Percentiles rank a stretch among this genome's conserved stretches.
Evolutionary conservation across 2,329 filamentous ascomycete genomes (phyloP).

Genomic region (Sporothrix mexicana): DNA sequence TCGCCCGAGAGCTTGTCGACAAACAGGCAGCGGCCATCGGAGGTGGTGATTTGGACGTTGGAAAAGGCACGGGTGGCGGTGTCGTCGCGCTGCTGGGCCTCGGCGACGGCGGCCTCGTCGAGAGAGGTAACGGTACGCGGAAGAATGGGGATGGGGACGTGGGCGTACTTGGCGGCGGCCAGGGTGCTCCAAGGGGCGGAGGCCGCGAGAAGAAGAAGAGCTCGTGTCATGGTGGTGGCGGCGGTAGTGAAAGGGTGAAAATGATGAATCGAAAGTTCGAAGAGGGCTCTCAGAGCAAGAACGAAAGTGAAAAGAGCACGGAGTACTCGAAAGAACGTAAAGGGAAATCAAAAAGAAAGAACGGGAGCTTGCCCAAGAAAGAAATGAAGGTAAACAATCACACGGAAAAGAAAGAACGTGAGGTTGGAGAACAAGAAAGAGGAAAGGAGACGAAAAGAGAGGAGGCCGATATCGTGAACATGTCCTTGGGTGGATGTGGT

Average conservation of each 20-base stretch:
- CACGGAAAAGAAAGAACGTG: slow-evolving; percentile 35
- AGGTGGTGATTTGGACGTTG: slow-evolving; percentile 52
- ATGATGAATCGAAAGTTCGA: too few relatives aligned
- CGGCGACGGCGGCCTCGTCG: slow-evolving; percentile 51
- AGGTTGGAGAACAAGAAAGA: slow-evolving; percentile 33
- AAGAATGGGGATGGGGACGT: slow-evolving; percentile 33
- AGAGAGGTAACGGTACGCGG: slow-evolving; percentile 50
- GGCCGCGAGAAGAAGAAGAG: slow-evolving; percentile 26
- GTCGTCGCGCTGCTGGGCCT: slow-evolving; percentile 54
- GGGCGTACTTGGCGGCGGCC: slow-evolving; percentile 38
- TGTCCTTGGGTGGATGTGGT: background rate
- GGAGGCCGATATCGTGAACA: background rate
- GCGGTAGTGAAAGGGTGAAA: background rate
- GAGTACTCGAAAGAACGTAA: slow-evolving; percentile 6
- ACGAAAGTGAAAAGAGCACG: slow-evolving; percentile 32
- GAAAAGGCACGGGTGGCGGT: slow-evolving; percentile 53
- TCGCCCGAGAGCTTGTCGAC: slow-evolving; percentile 56
- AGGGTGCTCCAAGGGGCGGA: slow-evolving; percentile 37
- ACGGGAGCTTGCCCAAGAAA: slow-evolving; percentile 46
- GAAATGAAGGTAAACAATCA: slow-evolving; percentile 36
- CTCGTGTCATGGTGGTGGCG: slow-evolving; percentile 17
- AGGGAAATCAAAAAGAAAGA: slow-evolving; percentile 32
- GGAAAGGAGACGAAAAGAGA: background rate
- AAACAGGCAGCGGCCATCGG: slow-evolving; percentile 53
- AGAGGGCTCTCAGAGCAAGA: slow-evolving; percentile 16